These are phyloP conservation scores for Thalia dealbata DNA, from an alignment of 176 grass and related monocot species.

Conservation along the genomic window DNA sequence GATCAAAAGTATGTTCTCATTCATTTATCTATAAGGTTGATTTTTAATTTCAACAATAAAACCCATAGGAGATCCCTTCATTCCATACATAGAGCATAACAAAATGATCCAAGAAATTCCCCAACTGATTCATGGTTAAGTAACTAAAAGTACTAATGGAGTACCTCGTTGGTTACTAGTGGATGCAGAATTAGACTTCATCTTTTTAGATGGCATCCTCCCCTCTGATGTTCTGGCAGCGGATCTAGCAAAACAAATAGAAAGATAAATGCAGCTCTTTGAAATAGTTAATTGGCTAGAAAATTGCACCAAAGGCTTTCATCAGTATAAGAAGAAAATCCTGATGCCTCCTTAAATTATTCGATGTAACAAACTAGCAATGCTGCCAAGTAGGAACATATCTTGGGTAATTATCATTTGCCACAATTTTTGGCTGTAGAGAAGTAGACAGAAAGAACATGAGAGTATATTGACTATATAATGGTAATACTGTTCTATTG, in stretches of 20 bases:
- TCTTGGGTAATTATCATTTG: too few species aligned
- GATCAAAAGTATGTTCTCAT: background rate
- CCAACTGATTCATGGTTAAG: background rate
- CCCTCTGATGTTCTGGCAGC: slow-evolving; percentile 42
- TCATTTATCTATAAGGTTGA: background rate
- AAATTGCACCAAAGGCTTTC: background rate
- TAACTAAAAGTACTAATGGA: slow-evolving; percentile 6
- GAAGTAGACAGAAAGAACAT: too few species aligned
- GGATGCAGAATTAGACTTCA: slow-evolving; percentile 40
- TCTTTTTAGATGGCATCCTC: slow-evolving; percentile 45
- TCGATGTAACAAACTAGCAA: too few species aligned
- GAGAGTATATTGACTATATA: too few species aligned
- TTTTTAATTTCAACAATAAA: background rate
- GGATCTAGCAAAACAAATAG: slow-evolving; percentile 29
- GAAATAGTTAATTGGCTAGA: too few species aligned
- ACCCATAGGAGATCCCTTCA: background rate
- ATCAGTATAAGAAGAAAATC: background rate
- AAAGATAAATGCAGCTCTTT: too few species aligned
- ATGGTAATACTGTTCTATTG: too few species aligned
- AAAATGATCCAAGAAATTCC: background rate
- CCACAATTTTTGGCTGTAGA: too few species aligned
- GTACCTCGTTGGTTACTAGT: slow-evolving; percentile 38
- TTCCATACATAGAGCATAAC: too few species aligned
- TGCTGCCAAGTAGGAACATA: too few species aligned
- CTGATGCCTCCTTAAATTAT: too few species aligned